Conservation (phyloP, 2,329 filamentous ascomycete genomes). For the Neopestalotiopsis sp. region DNA sequence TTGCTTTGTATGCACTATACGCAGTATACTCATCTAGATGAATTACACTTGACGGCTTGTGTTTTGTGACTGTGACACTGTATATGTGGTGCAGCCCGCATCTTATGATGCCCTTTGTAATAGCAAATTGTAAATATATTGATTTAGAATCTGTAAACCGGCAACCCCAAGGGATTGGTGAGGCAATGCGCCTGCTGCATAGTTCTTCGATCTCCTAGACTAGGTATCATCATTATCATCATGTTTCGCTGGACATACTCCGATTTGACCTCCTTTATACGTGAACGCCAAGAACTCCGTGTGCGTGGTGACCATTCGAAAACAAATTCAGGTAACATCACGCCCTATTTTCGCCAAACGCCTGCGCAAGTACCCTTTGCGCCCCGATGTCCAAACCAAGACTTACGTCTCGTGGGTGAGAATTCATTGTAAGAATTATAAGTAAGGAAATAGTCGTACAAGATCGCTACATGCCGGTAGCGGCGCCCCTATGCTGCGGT, state of each 20-base stretch:
- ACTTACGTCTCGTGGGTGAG: slow-evolving; percentile 15
- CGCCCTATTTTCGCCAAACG: background rate
- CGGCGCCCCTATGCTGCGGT: slow-evolving; percentile 33
- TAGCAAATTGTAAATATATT: too few relatives aligned
- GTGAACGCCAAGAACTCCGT: slow-evolving; percentile 7
- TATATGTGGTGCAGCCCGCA: too few relatives aligned
- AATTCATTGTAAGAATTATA: slow-evolving; percentile 13
- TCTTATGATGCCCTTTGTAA: too few relatives aligned
- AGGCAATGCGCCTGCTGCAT: background rate
- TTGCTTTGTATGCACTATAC: background rate
- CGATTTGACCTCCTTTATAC: background rate
- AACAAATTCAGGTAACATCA: background rate
- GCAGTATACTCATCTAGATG: too few relatives aligned
- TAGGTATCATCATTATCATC: background rate
- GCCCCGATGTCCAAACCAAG: background rate
- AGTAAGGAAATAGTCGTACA: slow-evolving; percentile 21
- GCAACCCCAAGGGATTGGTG: too few relatives aligned
- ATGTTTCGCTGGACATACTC: background rate
- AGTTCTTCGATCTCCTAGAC: background rate
- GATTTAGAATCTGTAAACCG: too few relatives aligned
- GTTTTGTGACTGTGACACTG: too few relatives aligned
- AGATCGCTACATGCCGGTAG: slow-evolving; percentile 31
- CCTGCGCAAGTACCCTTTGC: background rate
- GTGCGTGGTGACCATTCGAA: background rate
- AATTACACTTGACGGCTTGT: too few relatives aligned